phyloP scores from a whole-genome alignment of 805 yeast genomes.

The Yamadazyma akitaensis region DNA sequence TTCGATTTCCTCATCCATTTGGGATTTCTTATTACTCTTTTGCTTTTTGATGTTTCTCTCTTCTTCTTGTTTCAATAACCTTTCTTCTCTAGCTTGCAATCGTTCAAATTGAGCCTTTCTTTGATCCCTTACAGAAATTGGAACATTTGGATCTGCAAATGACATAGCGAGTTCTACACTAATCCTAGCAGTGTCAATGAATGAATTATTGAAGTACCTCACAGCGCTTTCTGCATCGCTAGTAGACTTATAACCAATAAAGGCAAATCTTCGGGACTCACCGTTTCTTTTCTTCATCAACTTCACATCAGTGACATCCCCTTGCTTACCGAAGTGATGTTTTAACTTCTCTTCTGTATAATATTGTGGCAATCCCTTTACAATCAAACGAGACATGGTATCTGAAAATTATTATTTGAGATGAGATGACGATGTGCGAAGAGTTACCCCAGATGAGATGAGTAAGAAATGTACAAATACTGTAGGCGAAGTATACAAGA shows the following conservation, averaged over 20 bases:
- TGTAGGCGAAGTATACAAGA: background rate
- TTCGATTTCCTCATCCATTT: constrained; percentile 59
- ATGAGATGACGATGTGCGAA: constrained; percentile 5
- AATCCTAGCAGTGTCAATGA: constrained; percentile 76
- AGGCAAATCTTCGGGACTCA: constrained; percentile 88
- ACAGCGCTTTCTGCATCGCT: constrained; percentile 79
- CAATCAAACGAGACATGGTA: constrained; percentile 83
- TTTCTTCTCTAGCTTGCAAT: constrained; percentile 40
- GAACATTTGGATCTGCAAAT: constrained; percentile 79
- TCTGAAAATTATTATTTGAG: constrained; percentile 6
- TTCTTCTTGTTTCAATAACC: constrained; percentile 36
- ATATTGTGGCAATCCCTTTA: constrained; percentile 82
- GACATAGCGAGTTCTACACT: constrained; percentile 82
- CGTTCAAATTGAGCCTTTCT: constrained; percentile 45
- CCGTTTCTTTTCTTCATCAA: constrained; percentile 79
- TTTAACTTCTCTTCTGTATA: constrained; percentile 69
- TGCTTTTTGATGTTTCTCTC: constrained; percentile 39
- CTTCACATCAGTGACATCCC: constrained; percentile 83
- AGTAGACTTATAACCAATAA: constrained; percentile 75
- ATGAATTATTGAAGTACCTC: constrained; percentile 69
- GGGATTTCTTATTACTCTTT: constrained; percentile 24
- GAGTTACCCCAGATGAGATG: background rate
- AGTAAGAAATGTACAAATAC: background rate
- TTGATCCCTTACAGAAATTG: constrained; percentile 50
- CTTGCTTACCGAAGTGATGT: constrained; percentile 58